phyloP scores from a whole-genome alignment of 148 eudicot genomes.

The Camellia granthamiana region DNA sequence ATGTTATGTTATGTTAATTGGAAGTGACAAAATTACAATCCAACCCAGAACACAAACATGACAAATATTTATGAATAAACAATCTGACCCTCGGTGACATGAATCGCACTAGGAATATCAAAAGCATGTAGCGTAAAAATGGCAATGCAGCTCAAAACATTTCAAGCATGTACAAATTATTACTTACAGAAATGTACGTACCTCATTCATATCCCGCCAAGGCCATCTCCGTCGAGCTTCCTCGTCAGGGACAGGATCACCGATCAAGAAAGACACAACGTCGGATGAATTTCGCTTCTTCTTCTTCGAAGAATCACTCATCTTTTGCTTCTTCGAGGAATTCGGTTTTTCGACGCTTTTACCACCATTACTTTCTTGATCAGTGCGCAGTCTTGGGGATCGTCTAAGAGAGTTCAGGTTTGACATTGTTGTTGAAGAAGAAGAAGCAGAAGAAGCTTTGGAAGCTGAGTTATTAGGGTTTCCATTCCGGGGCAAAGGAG shows the following conservation, averaged over 20 bases:
- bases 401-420: slow-evolving; percentile 6
- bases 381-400: slow-evolving; percentile 26
- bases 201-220: slow-evolving; percentile 35
- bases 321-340: background rate
- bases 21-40: background rate
- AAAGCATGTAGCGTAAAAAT: background rate
- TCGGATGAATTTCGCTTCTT: background rate
- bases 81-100: background rate
- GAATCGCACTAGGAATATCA: background rate
- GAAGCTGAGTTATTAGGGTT: background rate
- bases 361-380: background rate
- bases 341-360: background rate
- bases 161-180: background rate
- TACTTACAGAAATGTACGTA: slow-evolving; percentile 27
- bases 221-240: slow-evolving; percentile 53
- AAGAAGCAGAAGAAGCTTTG: background rate
- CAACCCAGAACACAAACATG: no score
- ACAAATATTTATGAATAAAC: no score
- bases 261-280: slow-evolving; percentile 31
- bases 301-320: background rate
- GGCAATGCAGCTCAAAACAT: background rate
- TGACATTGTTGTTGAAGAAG: slow-evolving; percentile 10
- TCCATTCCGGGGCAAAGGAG: slow-evolving; percentile 1
- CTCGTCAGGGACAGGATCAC: slow-evolving; percentile 41
- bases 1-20: background rate